Evolutionary conservation across 2,329 filamentous ascomycete genomes (phyloP), one percentile per base, ranked within the genome.

Genomic region (Apiospora pterosperma): DNA sequence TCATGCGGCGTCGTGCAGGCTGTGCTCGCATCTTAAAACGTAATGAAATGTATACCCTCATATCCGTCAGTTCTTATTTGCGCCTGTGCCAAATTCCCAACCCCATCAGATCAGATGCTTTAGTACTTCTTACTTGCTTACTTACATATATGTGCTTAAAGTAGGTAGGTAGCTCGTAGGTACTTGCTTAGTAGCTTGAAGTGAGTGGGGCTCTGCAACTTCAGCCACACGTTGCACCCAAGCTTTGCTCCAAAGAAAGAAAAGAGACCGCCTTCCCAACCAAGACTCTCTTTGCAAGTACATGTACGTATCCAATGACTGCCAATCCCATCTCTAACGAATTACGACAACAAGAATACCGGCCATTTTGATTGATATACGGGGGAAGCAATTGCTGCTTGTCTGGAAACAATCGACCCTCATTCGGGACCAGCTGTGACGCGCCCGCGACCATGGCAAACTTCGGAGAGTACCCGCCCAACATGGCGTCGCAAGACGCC

Each of bases 401-500:
- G 23, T 12, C 7, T 12, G 12, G 12, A 28, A 5, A 14, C 23
- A 11, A 4, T 23, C 4, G 6, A 11, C 4, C 12, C 16, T 23
- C 3, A 16, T 28, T 48, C 42, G 23, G 21, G 42, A 48, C 10
- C 42, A 48, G 42, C 42, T 48, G 42, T 48, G 11, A 38, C 42
- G 21, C 10, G 21, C 21, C 12, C 60, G 60, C 44, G 12, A 58
- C 42, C 44, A 90, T 90, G 88, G 81, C 85, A 42, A 81, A 86
- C 70, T 87, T 90, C 69, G 82, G 82, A 68, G 85, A 88, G 62
- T 90, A 89, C 69, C 86, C 88, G 77, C 85, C 88, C 19, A 88
- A 90, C 67, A 88, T 90, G 84, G 82, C 82, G 71, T 86, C 88
- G 19, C 83, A 88, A 72, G 87, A 90, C 73, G 86, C 87, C 55